Base-by-base conservation (phyloP, 805 yeast species). In the Maudiozyma barnettii region DNA sequence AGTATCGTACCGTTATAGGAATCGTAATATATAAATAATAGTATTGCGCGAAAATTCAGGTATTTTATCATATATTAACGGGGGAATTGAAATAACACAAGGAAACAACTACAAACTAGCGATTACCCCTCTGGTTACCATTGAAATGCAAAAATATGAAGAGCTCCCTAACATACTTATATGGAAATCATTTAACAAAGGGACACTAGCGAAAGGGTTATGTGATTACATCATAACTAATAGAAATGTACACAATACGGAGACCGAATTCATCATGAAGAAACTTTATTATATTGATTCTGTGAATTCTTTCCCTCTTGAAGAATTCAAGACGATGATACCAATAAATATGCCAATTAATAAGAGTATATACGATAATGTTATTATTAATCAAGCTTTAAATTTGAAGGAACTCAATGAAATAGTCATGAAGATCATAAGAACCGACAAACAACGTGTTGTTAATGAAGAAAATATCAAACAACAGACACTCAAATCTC, bases 271-370 rank as follows among this genome's bases (percentile, higher is more conserved):
- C 1, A 9, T 16, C 9, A 22, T 18, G 20, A 35, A 30, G 4
- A 45, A 41, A 35, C 41, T 64, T n/a, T 60, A 60, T 44, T 64
- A 52, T 46, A 51, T 64, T n/a, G 64, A 59, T 48, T 58, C 65
- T 6, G 57, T 57, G 7, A 60, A 55, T 41, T 53, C 65, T 10
- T 64, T 64, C 46, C 68, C 68, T 13, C 22, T 63, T 3, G 20
- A 21, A 2, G 54, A 57, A 20, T 57, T 64, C 39, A 58, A 59
- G 38, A 44, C 48, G 26, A 14, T 51, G 12, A 44, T 60, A n/a
- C 55, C 54, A 14, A 35, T 46, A 18, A 47, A 44, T 5, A 23
- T 36, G 12, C 48, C 49, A 6, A 44, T 36, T 8, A 45, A 54
- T 37, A 49, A 45, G 19, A 43, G 41, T 10, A 45, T 61, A 6